These are phyloP conservation scores for Allantophomopsis lycopodina DNA, from an alignment of 2,329 filamentous ascomycete species.

Conservation along the genomic window DNA sequence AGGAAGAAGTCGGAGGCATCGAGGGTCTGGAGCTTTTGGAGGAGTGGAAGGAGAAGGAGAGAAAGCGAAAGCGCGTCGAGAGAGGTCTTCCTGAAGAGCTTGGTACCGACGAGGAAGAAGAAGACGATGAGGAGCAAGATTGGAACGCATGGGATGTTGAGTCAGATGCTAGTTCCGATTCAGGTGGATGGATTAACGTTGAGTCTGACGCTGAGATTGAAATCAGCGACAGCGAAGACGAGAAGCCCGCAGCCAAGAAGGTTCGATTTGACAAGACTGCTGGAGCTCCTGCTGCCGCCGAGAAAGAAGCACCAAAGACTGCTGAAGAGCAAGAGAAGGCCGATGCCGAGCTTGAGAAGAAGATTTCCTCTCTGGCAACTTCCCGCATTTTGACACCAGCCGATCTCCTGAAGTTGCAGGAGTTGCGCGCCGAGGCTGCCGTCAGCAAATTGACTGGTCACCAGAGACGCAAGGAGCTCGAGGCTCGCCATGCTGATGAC, in stretches of 20 bases:
- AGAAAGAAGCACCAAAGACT: conserved; percentile 10
- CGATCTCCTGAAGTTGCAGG: conserved; percentile 86
- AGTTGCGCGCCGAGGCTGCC: conserved; percentile 63
- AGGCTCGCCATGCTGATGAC: conserved; percentile 66
- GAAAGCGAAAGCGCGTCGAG: conserved; percentile 56
- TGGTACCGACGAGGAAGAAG: conserved; percentile 45
- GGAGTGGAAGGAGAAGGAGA: conserved; percentile 87
- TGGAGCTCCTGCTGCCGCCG: conserved; percentile 17
- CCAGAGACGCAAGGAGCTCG: conserved; percentile 22
- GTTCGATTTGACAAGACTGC: conserved; percentile 29
- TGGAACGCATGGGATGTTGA: conserved; percentile 47
- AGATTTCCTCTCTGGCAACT: conserved; percentile 67
- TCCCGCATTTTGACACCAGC: conserved; percentile 90
- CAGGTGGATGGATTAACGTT: conserved; percentile 88
- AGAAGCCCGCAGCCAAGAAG: conserved; percentile 53
- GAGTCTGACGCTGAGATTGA: conserved; percentile 70
- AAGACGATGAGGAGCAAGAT: conserved; percentile 43
- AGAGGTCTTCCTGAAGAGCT: conserved; percentile 51
- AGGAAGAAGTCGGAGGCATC: conserved; percentile 67
- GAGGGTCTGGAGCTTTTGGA: conserved; percentile 86
- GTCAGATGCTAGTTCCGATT: conserved; percentile 47
- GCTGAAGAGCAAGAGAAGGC: conserved; percentile 27
- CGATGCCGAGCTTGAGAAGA: conserved; percentile 24
- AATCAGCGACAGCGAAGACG: conserved; percentile 62
- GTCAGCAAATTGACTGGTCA: conserved; percentile 48